Evolutionary conservation across 1,139 yeast genomes (phyloP), one percentile per base, ranked within the genome.

Genomic region (Pichia sp.): DNA sequence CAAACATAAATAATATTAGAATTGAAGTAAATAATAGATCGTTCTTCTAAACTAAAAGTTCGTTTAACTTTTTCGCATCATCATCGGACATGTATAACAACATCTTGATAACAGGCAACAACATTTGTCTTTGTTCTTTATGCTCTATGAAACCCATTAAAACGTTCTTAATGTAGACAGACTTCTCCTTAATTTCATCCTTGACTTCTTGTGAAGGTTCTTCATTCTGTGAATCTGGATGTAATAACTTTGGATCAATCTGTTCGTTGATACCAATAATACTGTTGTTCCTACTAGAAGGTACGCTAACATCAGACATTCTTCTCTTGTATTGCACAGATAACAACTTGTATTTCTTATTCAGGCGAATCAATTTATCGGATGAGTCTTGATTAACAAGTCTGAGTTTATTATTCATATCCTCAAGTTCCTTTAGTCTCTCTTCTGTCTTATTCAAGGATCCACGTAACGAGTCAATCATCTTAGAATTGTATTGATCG

Each of bases 101-200:
- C 51, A 88, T 82, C 46, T 91, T 78, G 28, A 93, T 73, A 6
- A 93, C 98, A 0, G 98, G 97, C 35, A 93, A 69, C 44, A 93
- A 73, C 63, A 83, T 88, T 32, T 76, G 81, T 46, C 98, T 73
- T 65, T 91, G 97, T n/a, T 91, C 98, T 59, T 77, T 86, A 61
- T 88, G 96, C 61, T 91, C 97, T 53, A 93, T 68, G 63, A 85
- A 93, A 2, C 97, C 97, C 9, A 93, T 69, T 18, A 93, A 67
- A 3, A 93, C 97, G 62, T 93, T 93, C 63, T 86, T 87, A 46
- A 90, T 75, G 63, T 93, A 93, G 18, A 93, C 88, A 27, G 84
- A 71, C 58, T 84, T 80, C 20, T 73, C 73, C 32, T 61, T 58
- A 12, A 65, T 65, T 10, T 67, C 62, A 22, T 63, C 64, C 4